Base-by-base conservation (phyloP, 179 eudicot species). In the Beta lomatogona region DNA sequence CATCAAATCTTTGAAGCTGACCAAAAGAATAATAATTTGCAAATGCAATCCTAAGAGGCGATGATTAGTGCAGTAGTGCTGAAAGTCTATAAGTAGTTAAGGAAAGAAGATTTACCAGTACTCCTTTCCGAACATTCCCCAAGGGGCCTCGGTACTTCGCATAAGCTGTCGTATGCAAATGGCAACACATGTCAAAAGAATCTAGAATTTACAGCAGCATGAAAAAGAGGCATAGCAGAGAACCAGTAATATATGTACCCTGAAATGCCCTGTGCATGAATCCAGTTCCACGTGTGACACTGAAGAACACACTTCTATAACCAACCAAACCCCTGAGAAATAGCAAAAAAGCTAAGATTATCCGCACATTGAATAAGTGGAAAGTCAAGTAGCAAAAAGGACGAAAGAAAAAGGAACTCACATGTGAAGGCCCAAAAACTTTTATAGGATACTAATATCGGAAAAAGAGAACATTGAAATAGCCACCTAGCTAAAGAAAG, bases 221-320 rank as follows among this genome's bases (percentile, higher is more conserved):
- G 12, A 55, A 55, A 50, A 57, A 57, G 25, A 74, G n/a, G 28
- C 21, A 75, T 52, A 41, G 50, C 52, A 55, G 77, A 73, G 78
- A 80, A 10, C 5, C 6, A 76, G 67, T 15, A 84, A 63, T 21
- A 77, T 9, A 14, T 83, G 76, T 96, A 96, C 99, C 79, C 85
- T 90, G 80, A 88, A 96, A 96, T 78, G 99, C 99, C 31, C 99
- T 93, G 82, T 96, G 99, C 99, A 96, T 96, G 82, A 96, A 96
- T 83, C 99, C 99, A 77, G 98, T 91, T 73, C 99, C 99, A 7
- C 97, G 97, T 54, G 99, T 96, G 79, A 84, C 97, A 88, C 97
- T 94, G 86, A 91, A 92, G 87, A 96, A 96, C 78, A 96, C 99
- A 81, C 97, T 96, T 88, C 99, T 89, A 86, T 96, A 96, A 82